phyloP scores from a whole-genome alignment of 2,329 filamentous ascomycete genomes.

The Moelleriella libera region DNA sequence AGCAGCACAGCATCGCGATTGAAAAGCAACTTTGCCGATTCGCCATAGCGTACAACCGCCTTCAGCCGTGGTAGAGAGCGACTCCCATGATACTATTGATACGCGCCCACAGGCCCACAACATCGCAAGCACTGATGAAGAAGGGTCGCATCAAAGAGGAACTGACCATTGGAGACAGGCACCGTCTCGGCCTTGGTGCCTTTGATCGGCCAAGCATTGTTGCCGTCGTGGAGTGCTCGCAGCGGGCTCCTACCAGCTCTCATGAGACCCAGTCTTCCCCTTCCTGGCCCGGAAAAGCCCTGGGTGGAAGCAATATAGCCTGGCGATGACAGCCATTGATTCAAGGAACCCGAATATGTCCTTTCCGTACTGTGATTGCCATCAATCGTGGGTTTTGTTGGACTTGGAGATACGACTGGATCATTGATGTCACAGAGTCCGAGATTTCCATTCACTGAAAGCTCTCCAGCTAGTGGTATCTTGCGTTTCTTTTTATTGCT shows the following conservation, averaged over 20 bases:
- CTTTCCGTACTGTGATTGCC: slow-evolving; percentile 10
- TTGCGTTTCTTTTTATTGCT: slow-evolving; percentile 99
- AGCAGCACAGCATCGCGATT: too few species aligned
- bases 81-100: too few species aligned
- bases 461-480: slow-evolving; percentile 76
- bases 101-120: too few species aligned
- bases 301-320: slow-evolving; percentile 33
- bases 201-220: slow-evolving; percentile 39
- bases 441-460: slow-evolving; percentile 31
- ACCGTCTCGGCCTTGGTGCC: slow-evolving; percentile 29
- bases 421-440: slow-evolving; percentile 26
- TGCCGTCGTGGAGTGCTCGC: slow-evolving; percentile 43
- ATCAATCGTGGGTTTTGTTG: slow-evolving; percentile 16
- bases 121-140: too few species aligned
- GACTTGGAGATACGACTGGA: slow-evolving; percentile 10
- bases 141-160: background rate
- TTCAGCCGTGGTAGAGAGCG: too few species aligned
- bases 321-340: slow-evolving; percentile 22
- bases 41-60: too few species aligned
- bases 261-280: slow-evolving; percentile 66
- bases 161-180: slow-evolving; percentile 33
- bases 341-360: slow-evolving; percentile 7
- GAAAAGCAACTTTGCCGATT: too few species aligned
- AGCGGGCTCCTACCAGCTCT: slow-evolving; percentile 48
- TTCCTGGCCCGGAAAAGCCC: slow-evolving; percentile 71